These are phyloP conservation scores for Mucor racemosus DNA, from an alignment of 371 early-diverging fungal species.

Conservation along the genomic window DNA sequence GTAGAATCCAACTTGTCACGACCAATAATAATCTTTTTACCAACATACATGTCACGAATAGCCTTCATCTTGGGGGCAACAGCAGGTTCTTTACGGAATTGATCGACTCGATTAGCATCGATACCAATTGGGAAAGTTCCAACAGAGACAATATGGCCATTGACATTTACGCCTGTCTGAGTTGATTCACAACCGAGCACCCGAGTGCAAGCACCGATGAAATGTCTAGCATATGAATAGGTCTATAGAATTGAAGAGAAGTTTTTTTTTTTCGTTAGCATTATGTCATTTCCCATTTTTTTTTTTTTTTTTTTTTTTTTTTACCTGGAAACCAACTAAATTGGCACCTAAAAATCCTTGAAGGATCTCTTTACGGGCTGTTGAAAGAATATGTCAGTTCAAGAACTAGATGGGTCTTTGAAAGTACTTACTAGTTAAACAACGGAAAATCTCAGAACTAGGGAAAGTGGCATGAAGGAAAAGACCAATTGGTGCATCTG, in stretches of 20 bases:
- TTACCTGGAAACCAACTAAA: conserved; percentile 87
- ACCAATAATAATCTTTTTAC: conserved; percentile 95
- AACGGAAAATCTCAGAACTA: conserved; percentile 91
- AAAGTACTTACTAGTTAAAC: conserved; percentile 77
- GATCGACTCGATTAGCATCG: conserved; percentile 74
- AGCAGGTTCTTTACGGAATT: conserved; percentile 50
- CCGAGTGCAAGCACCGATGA: conserved; percentile 91
- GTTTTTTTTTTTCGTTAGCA: neutral
- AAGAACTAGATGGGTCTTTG: neutral
- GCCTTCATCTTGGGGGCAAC: conserved; percentile 78
- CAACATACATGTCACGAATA: conserved; percentile 85
- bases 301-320: neutral
- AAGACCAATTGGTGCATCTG: conserved; percentile 88
- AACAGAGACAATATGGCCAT: conserved; percentile 78
- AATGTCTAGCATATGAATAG: conserved; percentile 97
- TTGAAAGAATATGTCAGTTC: neutral
- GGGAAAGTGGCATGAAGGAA: conserved; percentile 99
- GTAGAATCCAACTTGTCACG: conserved; percentile 98
- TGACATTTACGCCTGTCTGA: conserved; percentile 78
- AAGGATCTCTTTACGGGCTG: conserved; percentile 87
- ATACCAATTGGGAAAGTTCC: conserved; percentile 99
- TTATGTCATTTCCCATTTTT: conserved; percentile 1
- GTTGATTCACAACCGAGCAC: conserved; percentile 93
- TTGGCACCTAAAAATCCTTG: conserved; percentile 88
- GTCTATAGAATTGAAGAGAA: conserved; percentile 57